These are phyloP conservation scores for Drechslera avenae DNA, from an alignment of 2,329 filamentous ascomycete species.

Conservation along the genomic window DNA sequence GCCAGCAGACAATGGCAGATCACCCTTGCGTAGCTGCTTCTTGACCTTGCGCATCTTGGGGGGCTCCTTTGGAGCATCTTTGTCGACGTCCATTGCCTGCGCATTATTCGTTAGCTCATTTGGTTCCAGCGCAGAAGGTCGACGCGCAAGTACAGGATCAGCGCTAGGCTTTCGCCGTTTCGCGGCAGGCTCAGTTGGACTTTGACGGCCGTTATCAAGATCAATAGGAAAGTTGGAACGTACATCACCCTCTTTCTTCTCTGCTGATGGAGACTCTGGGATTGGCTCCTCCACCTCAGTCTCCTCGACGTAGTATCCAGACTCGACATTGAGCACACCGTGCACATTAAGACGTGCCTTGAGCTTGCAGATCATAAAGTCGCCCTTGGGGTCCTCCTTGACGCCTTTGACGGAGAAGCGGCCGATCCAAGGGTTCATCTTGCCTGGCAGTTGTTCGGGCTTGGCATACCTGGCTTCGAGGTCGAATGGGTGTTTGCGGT, in stretches of 20 bases:
- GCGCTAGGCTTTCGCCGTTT: conserved; percentile 41
- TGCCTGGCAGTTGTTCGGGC: conserved; percentile 83
- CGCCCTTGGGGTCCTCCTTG: conserved; percentile 88
- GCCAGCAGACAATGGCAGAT: conserved; percentile 83
- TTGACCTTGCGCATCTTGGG: conserved; percentile 94
- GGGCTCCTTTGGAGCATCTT: conserved; percentile 53
- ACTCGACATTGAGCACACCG: conserved; percentile 94
- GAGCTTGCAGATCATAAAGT: conserved; percentile 99
- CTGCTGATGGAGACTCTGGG: conserved; percentile 66
- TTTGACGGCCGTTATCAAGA: conserved; percentile 27
- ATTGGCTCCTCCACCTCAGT: conserved; percentile 95
- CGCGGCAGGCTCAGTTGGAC: conserved; percentile 32
- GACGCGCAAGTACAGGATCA: conserved; percentile 33
- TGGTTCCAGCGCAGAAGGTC: conserved; percentile 28
- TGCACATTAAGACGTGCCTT: conserved; percentile 97
- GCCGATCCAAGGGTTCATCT: conserved; percentile 92
- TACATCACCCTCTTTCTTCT: conserved; percentile 71
- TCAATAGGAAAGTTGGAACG: conserved; percentile 52
- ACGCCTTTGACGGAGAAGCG: conserved; percentile 98
- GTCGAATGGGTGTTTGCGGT: conserved; percentile 96
- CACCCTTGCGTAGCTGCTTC: conserved; percentile 98
- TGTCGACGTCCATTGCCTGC: conserved; percentile 50
- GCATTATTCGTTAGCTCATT: conserved; percentile 35
- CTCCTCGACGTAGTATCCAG: conserved; percentile 97
- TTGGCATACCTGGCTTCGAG: conserved; percentile 93